phyloP scores from a whole-genome alignment of 768 basidiomycete genomes.

The Panellus pusillus region DNA sequence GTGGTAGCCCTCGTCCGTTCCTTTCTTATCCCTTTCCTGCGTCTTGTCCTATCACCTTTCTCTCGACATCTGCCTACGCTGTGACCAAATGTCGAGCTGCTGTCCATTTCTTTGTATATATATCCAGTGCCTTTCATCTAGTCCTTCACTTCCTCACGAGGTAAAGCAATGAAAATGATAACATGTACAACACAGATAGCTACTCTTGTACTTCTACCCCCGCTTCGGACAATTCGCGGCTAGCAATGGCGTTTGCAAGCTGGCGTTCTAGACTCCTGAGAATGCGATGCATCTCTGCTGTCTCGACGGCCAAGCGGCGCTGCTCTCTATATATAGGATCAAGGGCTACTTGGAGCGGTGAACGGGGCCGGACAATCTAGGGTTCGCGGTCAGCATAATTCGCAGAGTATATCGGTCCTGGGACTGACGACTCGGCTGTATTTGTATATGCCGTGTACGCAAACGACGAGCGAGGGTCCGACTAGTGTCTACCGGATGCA shows the following conservation, averaged over 20 bases:
- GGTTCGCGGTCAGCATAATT: background rate
- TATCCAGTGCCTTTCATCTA: background rate
- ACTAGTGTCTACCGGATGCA: slow-evolving; percentile 7
- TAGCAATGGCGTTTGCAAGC: background rate
- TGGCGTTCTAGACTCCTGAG: slow-evolving; percentile 9
- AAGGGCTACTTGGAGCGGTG: slow-evolving; percentile 8
- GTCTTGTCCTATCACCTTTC: background rate
- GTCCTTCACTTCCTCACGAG: too few species aligned
- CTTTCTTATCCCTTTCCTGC: background rate
- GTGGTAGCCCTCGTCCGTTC: slow-evolving; percentile 42
- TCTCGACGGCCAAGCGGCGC: slow-evolving; percentile 5
- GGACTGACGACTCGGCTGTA: slow-evolving; percentile 11
- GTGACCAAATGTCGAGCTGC: background rate
- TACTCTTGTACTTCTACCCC: background rate
- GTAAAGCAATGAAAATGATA: background rate
- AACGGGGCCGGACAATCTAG: slow-evolving; percentile 11
- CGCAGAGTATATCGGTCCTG: background rate
- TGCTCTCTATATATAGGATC: slow-evolving; percentile 5
- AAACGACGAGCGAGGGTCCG: slow-evolving; percentile 7
- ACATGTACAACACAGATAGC: background rate
- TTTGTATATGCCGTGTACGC: slow-evolving; percentile 9
- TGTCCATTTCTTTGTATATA: background rate
- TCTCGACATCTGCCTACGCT: background rate
- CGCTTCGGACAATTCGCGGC: background rate
- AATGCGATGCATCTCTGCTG: slow-evolving; percentile 8